Evolutionary conservation across 306 rosid genomes (phyloP), one percentile per base, ranked within the genome.

Genomic region (Macrotyloma uniflorum): DNA sequence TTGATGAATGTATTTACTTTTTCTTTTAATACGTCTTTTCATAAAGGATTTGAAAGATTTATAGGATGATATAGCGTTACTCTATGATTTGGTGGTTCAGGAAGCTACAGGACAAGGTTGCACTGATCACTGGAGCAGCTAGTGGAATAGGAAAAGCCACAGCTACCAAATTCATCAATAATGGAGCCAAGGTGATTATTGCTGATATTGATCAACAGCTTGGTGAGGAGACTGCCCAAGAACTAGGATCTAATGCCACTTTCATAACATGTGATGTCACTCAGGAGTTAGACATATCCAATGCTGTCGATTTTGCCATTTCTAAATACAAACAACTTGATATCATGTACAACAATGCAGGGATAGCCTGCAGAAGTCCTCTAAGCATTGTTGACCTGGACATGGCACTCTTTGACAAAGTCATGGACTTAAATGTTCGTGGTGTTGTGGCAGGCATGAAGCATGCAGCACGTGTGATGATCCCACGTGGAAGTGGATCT

Each of bases 121-220:
- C 98, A 43, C 80, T 94, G 70, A 92, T 94, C n/a, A 94, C 98
- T 1, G 98, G 97, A 12, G 98, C 90, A 77, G 98, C 97, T 63
- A 91, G 90, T 62, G 98, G 98, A 75, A 92, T 95, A 62, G 98
- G 98, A 65, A 92, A 89, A 66, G 93, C 92, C 47, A 75, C 92
- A 13, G 97, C 97, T 45, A 67, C 81, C 18, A 85, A 86, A 72
- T 94, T 94, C 78, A 85, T 92, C 79, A 85, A 79, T 38, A 87
- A 94, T 47, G 98, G 98, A n/a, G 97, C 98, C 54, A 90, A 86
- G 83, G 97, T 94, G 28, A 89, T 94, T 13, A 84, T 94, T 49
- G 97, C 98, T 11, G 97, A 94, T 84, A 82, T 92, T 76, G 85
- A 90, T 36, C 84, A 84, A 40, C 59, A 86, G 24, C 88, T 85